Base-by-base conservation (phyloP, 768 basidiomycete genomes). In the Melanogaster broomeanus region DNA sequence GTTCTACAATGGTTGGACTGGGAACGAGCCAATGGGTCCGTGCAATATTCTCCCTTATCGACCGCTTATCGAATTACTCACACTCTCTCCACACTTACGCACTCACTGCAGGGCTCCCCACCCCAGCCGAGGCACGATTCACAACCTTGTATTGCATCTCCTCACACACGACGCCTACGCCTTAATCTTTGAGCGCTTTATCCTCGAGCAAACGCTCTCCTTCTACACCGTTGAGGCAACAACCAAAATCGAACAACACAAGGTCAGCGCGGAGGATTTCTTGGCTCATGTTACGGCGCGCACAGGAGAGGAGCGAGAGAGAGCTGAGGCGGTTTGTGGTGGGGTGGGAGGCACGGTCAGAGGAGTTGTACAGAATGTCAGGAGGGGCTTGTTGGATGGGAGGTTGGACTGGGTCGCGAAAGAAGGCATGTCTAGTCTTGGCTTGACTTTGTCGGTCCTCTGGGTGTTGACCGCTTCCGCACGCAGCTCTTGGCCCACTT, bases 151-250 rank as follows among this genome's bases (percentile, higher is more conserved):
- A 43, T 59, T 69, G 0, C 81, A 85, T 49, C 76, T 91, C 43
- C 66, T 76, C 42, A 72, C 71, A 4, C 82, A 90, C 53, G 72
- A 76, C 24, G 76, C 82, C 51, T 92, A 88, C 57, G 59, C 59
- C 3, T 52, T 76, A 19, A 59, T 74, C 22, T 84, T 91, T 48
- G 84, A 90, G 59, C 71, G 76, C 8, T 75, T 69, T 51, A 81
- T 85, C 57, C 57, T 87, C 38, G 66, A 75, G 18, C 56, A 73
- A 18, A 84, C 87, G 0, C 62, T 67, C 18, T 63, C 71, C 1
- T 88, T 79, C 60, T 91, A 88, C 60, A 46, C 67, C 0, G 64
- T 58, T 0, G 83, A 90, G 61, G 83, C 83, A 0, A 55, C 64
- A 13, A 56, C 59, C 33, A 66, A 70, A 24, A 65, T 74, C 1